Evolutionary conservation across 768 basidiomycete genomes (phyloP), one percentile per base, ranked within the genome.

Genomic region (Mycena olivaceomarginata): DNA sequence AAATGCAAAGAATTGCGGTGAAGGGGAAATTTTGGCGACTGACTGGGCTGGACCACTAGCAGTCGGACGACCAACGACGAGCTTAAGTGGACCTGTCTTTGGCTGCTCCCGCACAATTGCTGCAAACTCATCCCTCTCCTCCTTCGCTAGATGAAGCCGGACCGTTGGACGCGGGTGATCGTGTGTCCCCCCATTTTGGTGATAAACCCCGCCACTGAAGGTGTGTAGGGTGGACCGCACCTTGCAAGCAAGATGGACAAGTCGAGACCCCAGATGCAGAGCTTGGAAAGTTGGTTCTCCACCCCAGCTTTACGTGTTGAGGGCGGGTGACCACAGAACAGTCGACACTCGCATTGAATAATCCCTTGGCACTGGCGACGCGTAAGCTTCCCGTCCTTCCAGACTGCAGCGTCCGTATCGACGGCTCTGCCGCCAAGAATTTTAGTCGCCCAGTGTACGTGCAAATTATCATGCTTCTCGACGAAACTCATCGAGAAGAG

Each of bases 1-100:
- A n/a, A n/a, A n/a, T n/a, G n/a, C n/a, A n/a, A n/a, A n/a, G n/a
- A n/a, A n/a, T n/a, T n/a, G n/a, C n/a, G n/a, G n/a, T n/a, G n/a
- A n/a, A 10, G 75, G 75, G 5, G 77, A 78, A 22, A 81, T 79
- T 7, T 79, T 72, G 4, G 80, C 70, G 1, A 75, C 78, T 8
- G 76, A 80, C 25, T 79, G 25, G 25, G 25, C 25, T 25, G 25
- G 25, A 25, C 25, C 25, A 25, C 25, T 25, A 5, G 77, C 40
- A 15, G 63, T 64, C n/a, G 81, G 80, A 25, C 74, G 80, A 9
- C 81, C 81, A 64, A 80, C 77, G n/a, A 82, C 7, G 15, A 82
- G 68, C 31, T 59, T 62, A 4, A 80, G 72, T 1, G 81, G 81
- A 12, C 80, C 80, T 2, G 67, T 40, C 1, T 73, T 73, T 4